Conservation (phyloP, 1,139 yeast genomes). For the Taphrina wiesneri region DNA sequence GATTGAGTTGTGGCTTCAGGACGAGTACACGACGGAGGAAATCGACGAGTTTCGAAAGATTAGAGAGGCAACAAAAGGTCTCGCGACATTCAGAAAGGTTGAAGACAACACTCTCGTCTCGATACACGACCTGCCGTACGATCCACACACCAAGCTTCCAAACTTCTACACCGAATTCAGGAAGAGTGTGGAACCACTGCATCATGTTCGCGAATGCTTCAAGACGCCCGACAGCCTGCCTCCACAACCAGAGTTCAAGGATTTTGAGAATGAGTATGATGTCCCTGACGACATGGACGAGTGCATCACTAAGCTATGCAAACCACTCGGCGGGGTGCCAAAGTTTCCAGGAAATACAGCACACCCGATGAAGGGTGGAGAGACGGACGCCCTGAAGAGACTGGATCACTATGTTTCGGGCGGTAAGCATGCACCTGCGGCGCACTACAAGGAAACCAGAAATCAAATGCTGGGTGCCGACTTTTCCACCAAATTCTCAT, state of each 20-base stretch:
- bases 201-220: conserved; percentile 18
- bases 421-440: conserved; percentile 27
- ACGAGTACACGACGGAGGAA: conserved; percentile 28
- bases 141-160: conserved; percentile 20
- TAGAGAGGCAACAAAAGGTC: background rate
- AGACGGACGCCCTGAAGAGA: conserved; percentile 8
- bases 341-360: conserved; percentile 12
- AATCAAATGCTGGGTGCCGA: conserved; percentile 31
- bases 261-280: conserved; percentile 17
- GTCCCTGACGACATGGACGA: conserved; percentile 15
- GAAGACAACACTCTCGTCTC: conserved; percentile 28
- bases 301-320: conserved; percentile 18
- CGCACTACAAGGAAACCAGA: conserved; percentile 25
- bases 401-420: conserved; percentile 24
- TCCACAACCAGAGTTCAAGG: background rate
- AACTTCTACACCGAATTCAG: conserved; percentile 28
- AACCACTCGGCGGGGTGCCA: conserved; percentile 26
- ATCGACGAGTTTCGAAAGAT: conserved; percentile 3
- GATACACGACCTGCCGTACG: conserved; percentile 19
- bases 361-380: conserved; percentile 32
- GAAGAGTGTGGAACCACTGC: conserved; percentile 28
- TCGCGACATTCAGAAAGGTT: conserved; percentile 8
- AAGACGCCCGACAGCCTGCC: conserved; percentile 18
- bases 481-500: conserved; percentile 32
- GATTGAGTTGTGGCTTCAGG: conserved; percentile 25